Evolutionary conservation across 371 early-diverging fungal genomes (phyloP), one percentile per base, ranked within the genome.

Genomic region (Zychaea mexicana): DNA sequence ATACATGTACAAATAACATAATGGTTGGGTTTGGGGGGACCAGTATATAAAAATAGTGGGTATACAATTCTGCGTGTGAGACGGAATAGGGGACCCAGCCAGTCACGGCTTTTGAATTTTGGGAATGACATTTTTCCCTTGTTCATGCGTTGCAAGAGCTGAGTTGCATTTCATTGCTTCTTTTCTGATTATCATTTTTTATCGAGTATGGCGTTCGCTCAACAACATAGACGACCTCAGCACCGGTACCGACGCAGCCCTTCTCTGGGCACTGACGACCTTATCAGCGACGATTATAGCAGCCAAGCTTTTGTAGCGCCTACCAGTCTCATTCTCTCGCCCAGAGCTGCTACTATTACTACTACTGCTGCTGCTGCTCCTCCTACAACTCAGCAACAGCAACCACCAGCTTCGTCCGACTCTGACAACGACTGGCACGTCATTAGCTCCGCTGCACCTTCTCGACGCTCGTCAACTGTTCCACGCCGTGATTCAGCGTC

Each of bases 351-450:
- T 42, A 42, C 42, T 17, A 42, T 4, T 17, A 42, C 42, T 17
- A 42, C 42, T 17, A 42, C 15, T 17, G 2, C 42, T 17, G n/a
- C 13, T 17, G n/a, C 42, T 17, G n/a, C 42, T 17, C 13, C 15
- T 17, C 1, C 42, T 17, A 42, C 42, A 42, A 42, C 42, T 33
- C 33, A 33, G 12, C 33, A 12, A 42, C 3, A 17, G 3, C 65
- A 30, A n/a, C 57, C 49, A 15, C 46, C 60, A 13, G 26, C 49
- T 10, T 38, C 70, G 4, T 72, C 76, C 17, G 78, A 81, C 53
- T 78, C 78, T 7, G 81, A 80, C 17, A 80, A 62, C 21, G 80
- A 81, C 52, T 81, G 81, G 81, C 81, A 81, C 67, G 72, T 81
- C 56, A 74, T 81, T 17, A 78, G 67, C 53, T 67, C 76, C 24